Conservation (phyloP, 257 asterid species). For the Oldenlandia corymbosa region DNA sequence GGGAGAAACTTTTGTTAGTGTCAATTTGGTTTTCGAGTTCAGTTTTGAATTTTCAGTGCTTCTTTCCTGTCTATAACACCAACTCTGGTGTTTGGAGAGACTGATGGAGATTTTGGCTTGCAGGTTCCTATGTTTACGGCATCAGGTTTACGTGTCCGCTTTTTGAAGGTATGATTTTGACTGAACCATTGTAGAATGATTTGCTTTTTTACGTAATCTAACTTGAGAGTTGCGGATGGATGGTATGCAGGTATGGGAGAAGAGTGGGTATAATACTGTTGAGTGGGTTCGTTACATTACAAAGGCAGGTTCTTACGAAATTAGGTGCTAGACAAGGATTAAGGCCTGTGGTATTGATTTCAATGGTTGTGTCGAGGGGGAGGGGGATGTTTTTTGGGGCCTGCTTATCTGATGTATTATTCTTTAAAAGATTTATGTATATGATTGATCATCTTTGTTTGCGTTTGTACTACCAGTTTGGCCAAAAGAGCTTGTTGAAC, state of each 20-base stretch:
- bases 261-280: conserved; percentile 97
- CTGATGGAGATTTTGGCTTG: conserved; percentile 3
- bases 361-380: not conserved
- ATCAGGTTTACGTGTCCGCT: conserved; percentile 96
- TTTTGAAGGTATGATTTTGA: conserved; percentile 63
- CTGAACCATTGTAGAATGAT: not conserved
- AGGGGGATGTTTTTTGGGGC: not conserved
- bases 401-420: not conserved
- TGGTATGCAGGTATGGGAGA: conserved; percentile 89
- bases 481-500: not conserved
- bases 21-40: conserved; percentile 1
- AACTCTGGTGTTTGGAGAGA: not conserved
- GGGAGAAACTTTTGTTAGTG: not conserved
- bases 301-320: conserved; percentile 95
- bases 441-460: not conserved
- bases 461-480: not conserved
- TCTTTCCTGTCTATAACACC: not conserved
- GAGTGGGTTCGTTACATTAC: conserved; percentile 99
- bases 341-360: conserved; percentile 6
- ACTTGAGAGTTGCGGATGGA: conserved; percentile 3
- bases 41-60: not conserved
- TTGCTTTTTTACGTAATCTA: conserved; percentile 2
- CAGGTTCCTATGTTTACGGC: conserved; percentile 99
- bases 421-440: not conserved
- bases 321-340: conserved; percentile 58